Conservation (phyloP, 352 stramenopile species). For the Globisporangium emineosum region DNA sequence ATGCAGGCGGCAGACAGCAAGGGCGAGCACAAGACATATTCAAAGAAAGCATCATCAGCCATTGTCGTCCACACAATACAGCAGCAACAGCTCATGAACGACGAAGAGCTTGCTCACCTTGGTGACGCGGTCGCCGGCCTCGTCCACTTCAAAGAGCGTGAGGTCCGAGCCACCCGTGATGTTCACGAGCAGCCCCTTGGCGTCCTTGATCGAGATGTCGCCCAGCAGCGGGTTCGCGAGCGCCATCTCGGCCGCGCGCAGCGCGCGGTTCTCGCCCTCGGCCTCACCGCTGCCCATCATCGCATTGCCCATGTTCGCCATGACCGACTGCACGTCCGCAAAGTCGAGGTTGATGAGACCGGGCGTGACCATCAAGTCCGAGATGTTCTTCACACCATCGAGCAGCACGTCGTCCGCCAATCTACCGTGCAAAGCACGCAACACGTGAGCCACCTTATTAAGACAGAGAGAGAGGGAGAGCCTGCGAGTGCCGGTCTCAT, state of each 20-base stretch:
- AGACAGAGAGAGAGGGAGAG: not conserved
- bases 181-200: conserved; percentile 94
- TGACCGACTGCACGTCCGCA: conserved; percentile 85
- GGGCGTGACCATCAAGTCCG: conserved; percentile 87
- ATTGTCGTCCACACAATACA: too few species aligned
- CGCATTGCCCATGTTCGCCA: conserved; percentile 85
- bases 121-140: conserved; percentile 84
- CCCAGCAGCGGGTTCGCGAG: conserved; percentile 86
- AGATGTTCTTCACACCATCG: conserved; percentile 88
- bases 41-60: too few species aligned
- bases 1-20: not conserved
- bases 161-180: conserved; percentile 93
- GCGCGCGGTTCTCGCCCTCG: conserved; percentile 84
- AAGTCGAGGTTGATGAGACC: conserved; percentile 88
- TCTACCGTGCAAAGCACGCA: too few species aligned
- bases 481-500: not conserved
- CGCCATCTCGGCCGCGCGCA: conserved; percentile 81
- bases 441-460: too few species aligned
- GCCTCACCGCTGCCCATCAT: conserved; percentile 93
- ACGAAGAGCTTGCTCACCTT: conserved; percentile 22
- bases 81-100: not conserved
- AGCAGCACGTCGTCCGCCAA: conserved; percentile 84
- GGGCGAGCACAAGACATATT: not conserved
- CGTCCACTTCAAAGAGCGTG: conserved; percentile 91
- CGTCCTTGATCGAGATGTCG: conserved; percentile 88